phyloP scores from a whole-genome alignment of 371 early-diverging fungal genomes.

The Zancudomyces culisetae region DNA sequence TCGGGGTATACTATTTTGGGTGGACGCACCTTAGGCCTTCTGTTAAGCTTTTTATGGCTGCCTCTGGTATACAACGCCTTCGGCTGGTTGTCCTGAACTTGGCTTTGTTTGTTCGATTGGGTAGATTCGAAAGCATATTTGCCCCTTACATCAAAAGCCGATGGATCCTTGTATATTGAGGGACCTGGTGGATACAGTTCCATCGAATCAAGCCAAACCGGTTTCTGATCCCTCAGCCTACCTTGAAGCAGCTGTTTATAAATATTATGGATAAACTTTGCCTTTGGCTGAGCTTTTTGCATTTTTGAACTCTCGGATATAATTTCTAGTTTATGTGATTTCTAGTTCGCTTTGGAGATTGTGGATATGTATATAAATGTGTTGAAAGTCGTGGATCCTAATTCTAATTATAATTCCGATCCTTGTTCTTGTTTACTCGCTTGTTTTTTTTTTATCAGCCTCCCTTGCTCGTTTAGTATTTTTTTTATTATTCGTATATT shows the following conservation, averaged over 20 bases:
- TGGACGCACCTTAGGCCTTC: slow-evolving; percentile 15
- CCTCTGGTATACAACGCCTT: slow-evolving; percentile 8
- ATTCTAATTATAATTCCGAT: too few relatives aligned
- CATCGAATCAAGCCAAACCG: slow-evolving; percentile 42
- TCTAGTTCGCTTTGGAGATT: too few relatives aligned
- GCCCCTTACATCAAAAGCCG: slow-evolving; percentile 15
- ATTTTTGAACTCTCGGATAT: too few relatives aligned
- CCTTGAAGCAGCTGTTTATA: slow-evolving; percentile 30
- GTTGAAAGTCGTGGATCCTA: too few relatives aligned
- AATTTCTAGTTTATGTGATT: too few relatives aligned
- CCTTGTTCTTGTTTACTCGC: too few relatives aligned
- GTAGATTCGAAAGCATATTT: slow-evolving; percentile 13
- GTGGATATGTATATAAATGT: too few relatives aligned
- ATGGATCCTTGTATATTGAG: slow-evolving; percentile 35
- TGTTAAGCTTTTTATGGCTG: slow-evolving; percentile 18
- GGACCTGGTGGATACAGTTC: slow-evolving; percentile 38
- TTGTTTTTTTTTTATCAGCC: too few relatives aligned
- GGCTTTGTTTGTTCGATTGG: not conserved
- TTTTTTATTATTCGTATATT: too few relatives aligned
- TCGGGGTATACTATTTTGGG: slow-evolving; percentile 68
- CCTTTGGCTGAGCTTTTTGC: slow-evolving; percentile 12
- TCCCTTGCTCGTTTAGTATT: too few relatives aligned
- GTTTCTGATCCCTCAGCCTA: slow-evolving; percentile 30
- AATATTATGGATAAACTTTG: slow-evolving; percentile 10
- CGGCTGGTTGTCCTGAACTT: too few relatives aligned